A percentile compares a stretch with the other conserved stretches of the same genome.
Evolutionary conservation across 108 stramenopile genomes (phyloP).

Genomic region (Cylindrotheca closterium): DNA sequence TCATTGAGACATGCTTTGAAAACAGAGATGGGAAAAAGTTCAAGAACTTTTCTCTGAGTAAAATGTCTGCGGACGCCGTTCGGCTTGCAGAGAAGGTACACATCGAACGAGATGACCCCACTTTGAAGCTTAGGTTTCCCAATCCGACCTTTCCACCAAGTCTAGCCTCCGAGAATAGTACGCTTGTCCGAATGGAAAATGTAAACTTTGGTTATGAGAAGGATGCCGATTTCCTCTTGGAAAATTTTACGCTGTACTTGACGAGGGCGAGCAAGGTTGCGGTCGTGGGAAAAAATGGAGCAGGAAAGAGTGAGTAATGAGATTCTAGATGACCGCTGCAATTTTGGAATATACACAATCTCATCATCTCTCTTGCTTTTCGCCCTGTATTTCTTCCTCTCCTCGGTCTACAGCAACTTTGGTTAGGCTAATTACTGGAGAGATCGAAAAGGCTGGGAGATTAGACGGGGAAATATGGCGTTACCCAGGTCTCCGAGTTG

Average conservation of each 20-base stretch:
- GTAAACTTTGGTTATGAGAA: slow-evolving; percentile 67
- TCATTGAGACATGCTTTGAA: too few relatives aligned
- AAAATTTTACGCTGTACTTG: slow-evolving; percentile 48
- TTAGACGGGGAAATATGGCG: slow-evolving; percentile 51
- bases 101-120: slow-evolving; percentile 65
- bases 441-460: slow-evolving; percentile 46
- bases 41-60: slow-evolving; percentile 44
- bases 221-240: slow-evolving; percentile 21
- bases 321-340: neutral
- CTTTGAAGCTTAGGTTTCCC: slow-evolving; percentile 63
- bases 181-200: slow-evolving; percentile 66
- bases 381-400: neutral
- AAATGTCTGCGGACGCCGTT: slow-evolving; percentile 32
- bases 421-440: slow-evolving; percentile 75
- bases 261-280: slow-evolving; percentile 75
- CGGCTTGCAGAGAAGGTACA: slow-evolving; percentile 56
- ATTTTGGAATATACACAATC: slow-evolving; percentile 6
- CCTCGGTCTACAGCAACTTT: slow-evolving; percentile 65
- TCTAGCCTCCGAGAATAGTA: slow-evolving; percentile 55
- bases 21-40: slow-evolving; percentile 51
- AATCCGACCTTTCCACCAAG: slow-evolving; percentile 56
- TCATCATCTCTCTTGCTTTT: neutral
- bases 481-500: slow-evolving; percentile 73
- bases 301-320: slow-evolving; percentile 77
- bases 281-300: slow-evolving; percentile 87